Conservation (phyloP, 2,329 filamentous ascomycete species). For the Neopestalotiopsis sp. region DNA sequence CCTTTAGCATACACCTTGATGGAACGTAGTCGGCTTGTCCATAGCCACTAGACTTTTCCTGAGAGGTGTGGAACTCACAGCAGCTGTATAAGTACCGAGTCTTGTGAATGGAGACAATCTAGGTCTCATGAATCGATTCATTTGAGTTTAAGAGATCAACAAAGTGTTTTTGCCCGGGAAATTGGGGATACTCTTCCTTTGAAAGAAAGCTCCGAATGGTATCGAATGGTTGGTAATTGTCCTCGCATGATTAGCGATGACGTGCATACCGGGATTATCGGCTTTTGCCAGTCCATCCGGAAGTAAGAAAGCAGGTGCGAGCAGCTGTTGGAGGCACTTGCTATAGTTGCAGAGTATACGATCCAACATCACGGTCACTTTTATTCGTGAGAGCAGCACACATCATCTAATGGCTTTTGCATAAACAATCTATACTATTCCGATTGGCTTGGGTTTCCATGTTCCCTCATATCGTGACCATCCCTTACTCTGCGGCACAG, state of each 20-base stretch:
- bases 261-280: conserved; percentile 2
- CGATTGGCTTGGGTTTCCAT: conserved; percentile 66
- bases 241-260: conserved; percentile 12
- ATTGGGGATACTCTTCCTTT: background rate
- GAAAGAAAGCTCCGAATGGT: background rate
- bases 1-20: conserved; percentile 27
- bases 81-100: conserved; percentile 33
- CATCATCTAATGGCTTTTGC: background rate
- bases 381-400: background rate
- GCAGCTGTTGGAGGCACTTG: conserved; percentile 1
- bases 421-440: conserved; percentile 46
- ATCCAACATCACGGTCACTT: background rate
- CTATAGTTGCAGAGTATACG: background rate
- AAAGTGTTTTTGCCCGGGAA: background rate
- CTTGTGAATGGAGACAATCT: conserved; percentile 41
- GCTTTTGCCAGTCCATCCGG: background rate
- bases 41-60: background rate
- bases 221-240: conserved; percentile 5
- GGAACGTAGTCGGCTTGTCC: conserved; percentile 5
- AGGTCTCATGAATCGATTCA: conserved; percentile 49
- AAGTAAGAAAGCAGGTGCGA: background rate
- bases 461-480: conserved; percentile 58
- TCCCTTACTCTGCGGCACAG: conserved; percentile 32
- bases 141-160: conserved; percentile 26
- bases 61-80: conserved; percentile 32